Conservation (phyloP, 192 early-diverging fungal genomes). For the Radiomyces spectabilis region DNA sequence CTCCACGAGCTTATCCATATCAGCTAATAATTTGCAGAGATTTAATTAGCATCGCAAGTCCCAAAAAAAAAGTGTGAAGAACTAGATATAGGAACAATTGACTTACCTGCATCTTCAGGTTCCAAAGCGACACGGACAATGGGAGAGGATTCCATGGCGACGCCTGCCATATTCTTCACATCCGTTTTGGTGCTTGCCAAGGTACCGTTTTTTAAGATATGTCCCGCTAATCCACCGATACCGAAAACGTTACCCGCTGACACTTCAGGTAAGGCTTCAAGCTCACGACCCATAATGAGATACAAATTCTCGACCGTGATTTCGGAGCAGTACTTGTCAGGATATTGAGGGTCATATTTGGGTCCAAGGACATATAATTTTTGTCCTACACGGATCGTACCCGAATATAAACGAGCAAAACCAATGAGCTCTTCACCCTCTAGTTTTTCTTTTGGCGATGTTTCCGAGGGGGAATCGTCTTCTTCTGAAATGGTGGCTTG, state of each 20-base stretch:
- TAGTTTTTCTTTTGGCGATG: slow-evolving; percentile 24
- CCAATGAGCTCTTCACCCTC: slow-evolving; percentile 70
- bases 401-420: slow-evolving; percentile 93
- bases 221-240: slow-evolving; percentile 79
- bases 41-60: too few relatives aligned
- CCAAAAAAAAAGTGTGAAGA: slow-evolving; percentile 1
- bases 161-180: slow-evolving; percentile 73
- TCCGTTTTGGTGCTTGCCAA: slow-evolving; percentile 57
- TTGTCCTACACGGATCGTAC: slow-evolving; percentile 81
- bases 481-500: slow-evolving; percentile 19
- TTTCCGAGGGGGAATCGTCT: slow-evolving; percentile 31
- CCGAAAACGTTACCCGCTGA: slow-evolving; percentile 96
- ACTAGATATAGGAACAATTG: too few relatives aligned
- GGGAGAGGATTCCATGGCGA: slow-evolving; percentile 61
- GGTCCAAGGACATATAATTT: slow-evolving; percentile 85
- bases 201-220: slow-evolving; percentile 93
- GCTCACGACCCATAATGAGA: slow-evolving; percentile 95
- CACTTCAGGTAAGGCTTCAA: slow-evolving; percentile 74
- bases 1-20: slow-evolving; percentile 79
- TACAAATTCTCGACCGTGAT: slow-evolving; percentile 76
- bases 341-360: slow-evolving; percentile 75
- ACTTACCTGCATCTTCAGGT: slow-evolving; percentile 71
- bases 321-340: slow-evolving; percentile 54
- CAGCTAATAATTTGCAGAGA: too few relatives aligned
- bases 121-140: slow-evolving; percentile 97